phyloP scores from a whole-genome alignment of 306 rosid genomes.

The Lupinus albus region DNA sequence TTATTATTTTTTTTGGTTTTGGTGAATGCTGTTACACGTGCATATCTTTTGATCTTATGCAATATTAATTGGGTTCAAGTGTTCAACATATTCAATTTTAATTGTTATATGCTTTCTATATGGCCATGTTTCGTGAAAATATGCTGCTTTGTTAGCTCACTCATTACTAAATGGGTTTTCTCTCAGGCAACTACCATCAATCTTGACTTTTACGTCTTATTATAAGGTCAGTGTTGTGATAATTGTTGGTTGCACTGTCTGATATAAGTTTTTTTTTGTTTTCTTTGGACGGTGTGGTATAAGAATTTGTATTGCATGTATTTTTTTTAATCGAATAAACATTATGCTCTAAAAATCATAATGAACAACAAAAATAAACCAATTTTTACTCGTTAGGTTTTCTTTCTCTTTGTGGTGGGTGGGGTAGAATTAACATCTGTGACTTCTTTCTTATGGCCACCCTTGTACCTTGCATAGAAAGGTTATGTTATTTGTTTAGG shows the following conservation, averaged over 20 bases:
- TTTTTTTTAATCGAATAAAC: constrained; percentile 30
- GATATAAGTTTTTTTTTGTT: constrained; percentile 47
- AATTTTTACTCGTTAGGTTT: constrained; percentile 14
- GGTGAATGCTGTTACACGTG: constrained; percentile 32
- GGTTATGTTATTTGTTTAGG: constrained; percentile 24
- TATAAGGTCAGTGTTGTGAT: constrained; percentile 61
- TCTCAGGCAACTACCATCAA: constrained; percentile 55
- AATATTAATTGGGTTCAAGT: constrained; percentile 32
- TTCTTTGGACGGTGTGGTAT: constrained; percentile 43
- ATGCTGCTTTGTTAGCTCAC: constrained; percentile 52
- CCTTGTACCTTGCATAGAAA: constrained; percentile 22
- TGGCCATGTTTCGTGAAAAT: constrained; percentile 48
- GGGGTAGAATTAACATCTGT: constrained; percentile 1
- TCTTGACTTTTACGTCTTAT: constrained; percentile 54
- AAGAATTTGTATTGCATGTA: constrained; percentile 21
- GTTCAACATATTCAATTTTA: constrained; percentile 42
- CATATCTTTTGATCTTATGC: constrained; percentile 37
- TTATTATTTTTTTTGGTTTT: constrained; percentile 16
- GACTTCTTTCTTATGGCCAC: constrained; percentile 26
- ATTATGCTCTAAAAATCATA: constrained; percentile 24
- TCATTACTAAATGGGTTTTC: constrained; percentile 52
- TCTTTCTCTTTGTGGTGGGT: constrained; percentile 14
- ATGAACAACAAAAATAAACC: constrained; percentile 14
- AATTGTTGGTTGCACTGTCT: constrained; percentile 52
- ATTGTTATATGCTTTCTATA: constrained; percentile 46